phyloP scores from a whole-genome alignment of 225 moss, liverwort and hornwort species.

The Polytrichum formosum region DNA sequence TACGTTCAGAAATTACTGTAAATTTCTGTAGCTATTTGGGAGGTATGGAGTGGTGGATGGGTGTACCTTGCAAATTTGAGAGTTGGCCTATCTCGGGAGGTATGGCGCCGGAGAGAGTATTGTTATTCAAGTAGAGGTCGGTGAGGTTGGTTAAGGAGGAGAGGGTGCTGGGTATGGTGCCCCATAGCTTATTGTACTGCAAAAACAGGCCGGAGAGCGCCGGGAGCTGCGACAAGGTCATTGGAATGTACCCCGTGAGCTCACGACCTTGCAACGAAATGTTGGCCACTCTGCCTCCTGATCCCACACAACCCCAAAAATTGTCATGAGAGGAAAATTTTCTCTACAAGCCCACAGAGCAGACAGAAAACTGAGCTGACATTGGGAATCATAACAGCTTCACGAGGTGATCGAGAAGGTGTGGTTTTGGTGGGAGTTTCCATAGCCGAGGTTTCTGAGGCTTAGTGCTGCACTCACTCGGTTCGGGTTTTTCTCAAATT shows the following conservation, averaged over 20 bases:
- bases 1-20: too few relatives aligned
- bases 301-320: slow-evolving; percentile 8
- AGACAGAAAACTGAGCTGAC: not conserved
- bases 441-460: too few relatives aligned
- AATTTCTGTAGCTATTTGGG: too few relatives aligned
- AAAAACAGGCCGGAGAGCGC: slow-evolving; percentile 40
- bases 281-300: slow-evolving; percentile 39
- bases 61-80: slow-evolving; percentile 40
- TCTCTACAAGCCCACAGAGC: not conserved
- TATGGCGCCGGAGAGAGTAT: slow-evolving; percentile 41
- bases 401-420: too few relatives aligned
- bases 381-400: not conserved
- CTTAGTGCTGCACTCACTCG: too few relatives aligned
- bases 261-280: slow-evolving; percentile 44
- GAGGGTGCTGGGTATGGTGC: slow-evolving; percentile 40
- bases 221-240: slow-evolving; percentile 43
- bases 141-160: slow-evolving; percentile 36
- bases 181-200: slow-evolving; percentile 44
- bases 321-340: not conserved
- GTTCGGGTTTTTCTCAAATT: too few relatives aligned
- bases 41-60: too few relatives aligned
- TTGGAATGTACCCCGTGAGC: slow-evolving; percentile 44
- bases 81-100: slow-evolving; percentile 44
- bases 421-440: too few relatives aligned
- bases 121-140: slow-evolving; percentile 49